Evolutionary conservation across 2,329 filamentous ascomycete genomes (phyloP).

Genomic region (Mollisia scopiformis): DNA sequence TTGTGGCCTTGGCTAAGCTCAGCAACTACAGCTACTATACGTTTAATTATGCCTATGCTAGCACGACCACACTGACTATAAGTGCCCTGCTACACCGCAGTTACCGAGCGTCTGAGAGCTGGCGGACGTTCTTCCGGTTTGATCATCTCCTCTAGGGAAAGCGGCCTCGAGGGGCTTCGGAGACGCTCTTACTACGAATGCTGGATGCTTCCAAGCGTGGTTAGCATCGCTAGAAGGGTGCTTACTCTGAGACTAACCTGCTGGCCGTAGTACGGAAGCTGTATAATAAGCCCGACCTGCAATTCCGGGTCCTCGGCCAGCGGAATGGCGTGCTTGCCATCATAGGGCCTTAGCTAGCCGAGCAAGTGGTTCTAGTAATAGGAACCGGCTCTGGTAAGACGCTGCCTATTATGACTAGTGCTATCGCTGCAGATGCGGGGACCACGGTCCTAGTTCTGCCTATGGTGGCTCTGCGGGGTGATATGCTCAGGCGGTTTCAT

Average conservation of each 20-base stretch:
- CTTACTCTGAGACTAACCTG: too few species aligned
- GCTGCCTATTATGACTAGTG: constrained; percentile 11
- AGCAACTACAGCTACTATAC: constrained; percentile 14
- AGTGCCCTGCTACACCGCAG: constrained; percentile 10
- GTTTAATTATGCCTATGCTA: constrained; percentile 15
- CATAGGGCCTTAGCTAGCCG: constrained; percentile 4
- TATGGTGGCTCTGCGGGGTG: constrained; percentile 9
- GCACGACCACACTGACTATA: constrained; percentile 10
- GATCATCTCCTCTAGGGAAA: constrained; percentile 13
- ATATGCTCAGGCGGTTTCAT: constrained; percentile 21
- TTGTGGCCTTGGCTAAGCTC: constrained; percentile 10
- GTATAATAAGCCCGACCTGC: constrained; percentile 5
- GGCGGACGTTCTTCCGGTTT: constrained; percentile 15
- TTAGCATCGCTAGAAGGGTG: constrained; percentile 2
- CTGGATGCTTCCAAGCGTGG: constrained; percentile 8
- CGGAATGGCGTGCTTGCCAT: constrained; percentile 13
- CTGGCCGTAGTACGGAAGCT: constrained; percentile 7
- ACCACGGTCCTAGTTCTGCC: constrained; percentile 19
- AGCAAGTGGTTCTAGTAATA: constrained; percentile 20
- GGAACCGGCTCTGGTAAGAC: constrained; percentile 16
- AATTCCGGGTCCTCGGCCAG: constrained; percentile 11
- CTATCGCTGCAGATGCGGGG: constrained; percentile 13
- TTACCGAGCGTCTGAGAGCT: constrained; percentile 13
- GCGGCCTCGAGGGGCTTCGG: background rate
- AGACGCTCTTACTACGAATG: constrained; percentile 10